Evolutionary conservation across 768 basidiomycete species (phyloP), one percentile per base, ranked within the genome.

Genomic region (Psilocybe cyanescens): DNA sequence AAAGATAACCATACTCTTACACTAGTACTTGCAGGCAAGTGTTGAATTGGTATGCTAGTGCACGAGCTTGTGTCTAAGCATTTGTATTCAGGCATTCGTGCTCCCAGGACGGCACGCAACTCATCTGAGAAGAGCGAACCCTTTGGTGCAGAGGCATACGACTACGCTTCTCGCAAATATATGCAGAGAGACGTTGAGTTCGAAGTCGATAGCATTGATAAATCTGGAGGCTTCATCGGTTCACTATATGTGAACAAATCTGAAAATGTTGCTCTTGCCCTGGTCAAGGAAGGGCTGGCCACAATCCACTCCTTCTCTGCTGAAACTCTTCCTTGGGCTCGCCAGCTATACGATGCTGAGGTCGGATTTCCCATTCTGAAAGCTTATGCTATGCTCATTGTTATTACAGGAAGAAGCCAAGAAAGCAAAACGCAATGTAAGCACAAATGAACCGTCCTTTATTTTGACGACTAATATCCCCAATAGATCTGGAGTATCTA

Each of bases 171-270:
- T 7, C 85, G 87, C 46, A 83, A 85, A 62, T 95, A 90, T 72
- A 90, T 98, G 90, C 97, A 99, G 73, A 87, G 97, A 30, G 97
- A 99, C 69, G 88, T 94, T 5, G 97, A 99, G 73, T 88, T 99
- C 61, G 91, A 94, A 67, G 88, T 98, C 49, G 94, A 97, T 60
- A 83, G 84, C 14, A 86, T 90, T 14, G 97, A 99, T 79, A 98
- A 97, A 76, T 89, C 91, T 3, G 97, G 97, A 41, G 97, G 97
- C 3, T 98, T 97, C 75, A 96, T 98, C 65, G 96, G 96, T 12
- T 76, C 90, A 1, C 80, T 99, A 57, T 96, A 90, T 74, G 58
- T 91, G 66, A 91, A 91, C 75, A 97, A 94, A 72, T 87, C 82
- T 1, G 90, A 93, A 65, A 99, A 97, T 73, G 91, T 83, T 44